A percentile compares a stretch with the other conserved stretches of the same genome.
Evolutionary conservation across 495 filamentous ascomycete species (phyloP).

Genomic region (Gamarada debralockiae): DNA sequence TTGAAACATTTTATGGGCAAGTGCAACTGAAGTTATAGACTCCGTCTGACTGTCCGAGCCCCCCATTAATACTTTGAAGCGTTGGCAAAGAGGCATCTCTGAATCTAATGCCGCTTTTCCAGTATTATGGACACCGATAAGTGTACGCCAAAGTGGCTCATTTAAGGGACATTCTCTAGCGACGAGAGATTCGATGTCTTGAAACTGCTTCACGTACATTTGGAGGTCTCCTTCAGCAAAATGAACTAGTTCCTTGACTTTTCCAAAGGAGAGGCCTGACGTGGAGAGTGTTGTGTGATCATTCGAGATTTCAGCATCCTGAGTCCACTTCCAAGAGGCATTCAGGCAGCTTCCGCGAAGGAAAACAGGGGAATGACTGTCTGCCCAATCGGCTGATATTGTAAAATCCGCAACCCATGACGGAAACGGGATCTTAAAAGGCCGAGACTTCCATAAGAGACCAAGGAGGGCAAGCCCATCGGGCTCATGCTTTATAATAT

Average conservation of each 20-base stretch:
- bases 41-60: not conserved
- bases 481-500: not conserved
- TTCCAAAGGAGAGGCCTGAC: not conserved
- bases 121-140: not conserved
- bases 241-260: not conserved
- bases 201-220: not conserved
- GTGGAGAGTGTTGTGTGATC: not conserved
- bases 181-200: not conserved
- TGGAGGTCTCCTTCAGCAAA: not conserved
- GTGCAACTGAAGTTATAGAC: not conserved
- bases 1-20: not conserved
- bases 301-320: not conserved
- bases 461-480: not conserved
- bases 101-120: not conserved
- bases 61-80: not conserved
- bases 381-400: not conserved
- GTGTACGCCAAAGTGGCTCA: not conserved
- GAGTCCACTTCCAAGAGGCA: not conserved
- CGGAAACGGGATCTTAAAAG: not conserved
- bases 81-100: not conserved
- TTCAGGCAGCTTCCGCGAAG: not conserved
- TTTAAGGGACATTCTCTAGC: not conserved
- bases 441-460: not conserved
- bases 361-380: not conserved
- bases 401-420: constrained; percentile 6